phyloP scores from a whole-genome alignment of 805 yeast genomes.

The Metschnikowia colocasiae region DNA sequence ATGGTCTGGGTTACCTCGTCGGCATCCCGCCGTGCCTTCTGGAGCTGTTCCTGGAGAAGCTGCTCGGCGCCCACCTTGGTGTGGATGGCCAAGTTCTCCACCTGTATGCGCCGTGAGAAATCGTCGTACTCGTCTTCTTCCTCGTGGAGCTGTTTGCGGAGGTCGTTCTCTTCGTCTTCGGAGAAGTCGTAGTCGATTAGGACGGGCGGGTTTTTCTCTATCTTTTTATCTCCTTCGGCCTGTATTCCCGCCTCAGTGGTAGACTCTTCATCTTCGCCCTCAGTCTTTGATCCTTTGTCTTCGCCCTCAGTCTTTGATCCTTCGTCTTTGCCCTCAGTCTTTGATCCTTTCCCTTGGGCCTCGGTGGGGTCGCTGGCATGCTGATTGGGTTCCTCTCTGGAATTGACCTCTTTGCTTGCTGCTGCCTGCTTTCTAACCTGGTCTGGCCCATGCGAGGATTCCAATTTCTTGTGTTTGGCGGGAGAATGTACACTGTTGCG shows the following conservation, averaged over 20 bases:
- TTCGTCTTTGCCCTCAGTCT: not conserved
- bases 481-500: no score
- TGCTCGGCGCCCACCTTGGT: slow-evolving; percentile 45
- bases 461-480: no score
- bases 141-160: slow-evolving; percentile 56
- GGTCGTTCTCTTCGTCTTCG: slow-evolving; percentile 72
- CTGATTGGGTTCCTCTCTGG: no score
- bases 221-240: not conserved
- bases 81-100: slow-evolving; percentile 20
- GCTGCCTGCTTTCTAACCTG: no score
- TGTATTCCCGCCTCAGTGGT: not conserved
- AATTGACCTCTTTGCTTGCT: no score
- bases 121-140: slow-evolving; percentile 73
- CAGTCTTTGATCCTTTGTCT: no score
- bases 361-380: no score
- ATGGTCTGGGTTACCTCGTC: slow-evolving; percentile 85
- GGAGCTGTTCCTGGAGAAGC: slow-evolving; percentile 55
- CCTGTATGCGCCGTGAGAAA: slow-evolving; percentile 43
- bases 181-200: slow-evolving; percentile 59
- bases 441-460: no score
- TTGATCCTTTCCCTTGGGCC: not conserved
- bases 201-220: not conserved
- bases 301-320: no score
- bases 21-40: slow-evolving; percentile 75
- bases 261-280: no score